A percentile compares a stretch with the other conserved stretches of the same genome.
These are phyloP conservation scores for Bruguiera sexangula DNA, from an alignment of 345 rosid species.

Conservation along the genomic window DNA sequence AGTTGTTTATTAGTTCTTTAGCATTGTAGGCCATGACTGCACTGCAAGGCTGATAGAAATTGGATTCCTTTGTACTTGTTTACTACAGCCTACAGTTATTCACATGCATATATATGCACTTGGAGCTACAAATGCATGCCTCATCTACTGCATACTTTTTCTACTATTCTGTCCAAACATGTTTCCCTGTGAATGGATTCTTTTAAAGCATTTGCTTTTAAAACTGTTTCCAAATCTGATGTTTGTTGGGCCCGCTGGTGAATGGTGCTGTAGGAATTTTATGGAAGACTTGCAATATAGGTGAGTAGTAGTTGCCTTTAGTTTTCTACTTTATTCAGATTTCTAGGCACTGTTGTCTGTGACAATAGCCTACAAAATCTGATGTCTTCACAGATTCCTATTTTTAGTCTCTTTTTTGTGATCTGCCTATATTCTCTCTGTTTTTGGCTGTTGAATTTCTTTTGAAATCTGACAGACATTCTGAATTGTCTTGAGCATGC, in stretches of 20 bases:
- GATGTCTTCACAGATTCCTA: constrained; percentile 4
- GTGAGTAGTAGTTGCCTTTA: constrained; percentile 7
- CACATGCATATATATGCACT: background rate
- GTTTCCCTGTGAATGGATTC: constrained; percentile 1
- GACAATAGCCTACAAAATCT: constrained; percentile 7
- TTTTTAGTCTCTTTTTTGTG: background rate
- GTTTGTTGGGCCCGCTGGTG: constrained; percentile 4
- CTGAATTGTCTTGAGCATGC: constrained; percentile 17
- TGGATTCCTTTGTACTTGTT: constrained; percentile 6
- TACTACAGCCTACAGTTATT: background rate
- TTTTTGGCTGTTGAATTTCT: constrained; percentile 16
- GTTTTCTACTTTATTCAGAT: constrained; percentile 12
- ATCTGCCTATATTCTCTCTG: constrained; percentile 4
- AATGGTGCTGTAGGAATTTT: constrained; percentile 8
- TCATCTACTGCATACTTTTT: background rate
- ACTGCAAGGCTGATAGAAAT: background rate
- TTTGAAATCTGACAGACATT: constrained; percentile 28
- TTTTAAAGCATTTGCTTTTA: constrained; percentile 3
- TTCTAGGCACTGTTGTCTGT: constrained; percentile 29
- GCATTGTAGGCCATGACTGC: background rate
- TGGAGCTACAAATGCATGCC: background rate
- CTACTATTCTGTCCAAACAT: background rate
- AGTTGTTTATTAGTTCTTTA: background rate
- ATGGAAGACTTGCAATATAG: constrained; percentile 4
- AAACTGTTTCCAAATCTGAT: background rate